Base-by-base conservation (phyloP, 169 alveolate species). In the Babesia caballi region DNA sequence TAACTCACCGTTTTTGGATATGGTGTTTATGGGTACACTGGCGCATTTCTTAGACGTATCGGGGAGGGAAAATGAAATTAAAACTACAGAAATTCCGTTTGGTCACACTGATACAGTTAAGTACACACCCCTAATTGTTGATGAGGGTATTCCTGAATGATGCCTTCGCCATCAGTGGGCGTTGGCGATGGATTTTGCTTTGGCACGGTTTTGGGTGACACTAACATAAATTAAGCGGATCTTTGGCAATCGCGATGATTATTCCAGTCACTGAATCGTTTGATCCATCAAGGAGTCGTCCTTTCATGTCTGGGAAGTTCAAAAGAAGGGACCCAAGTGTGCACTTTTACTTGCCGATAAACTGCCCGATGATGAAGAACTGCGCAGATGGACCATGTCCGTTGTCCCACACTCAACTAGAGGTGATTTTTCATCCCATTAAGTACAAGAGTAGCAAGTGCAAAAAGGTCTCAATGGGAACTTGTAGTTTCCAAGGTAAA, bases 341-440 rank as follows among this genome's bases (percentile, higher is more conserved):
- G 52, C 87, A 89, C 44, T 91, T 91, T 51, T 91, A 91, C 59
- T 42, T 91, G 21, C 95, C 95, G 14, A 86, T 91, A 23, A 94
- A 91, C 63, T 91, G 95, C 53, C 94, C 94, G 35, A 81, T 66
- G 36, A 85, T 83, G 81, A 78, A 78, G 70, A 78, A 82, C 42
- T 91, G 95, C 69, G 66, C 83, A 23, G 89, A 86, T 61, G 93
- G 93, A 21, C 67, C 61, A 25, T 91, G 95, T 46, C 94, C 94
- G 5, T 59, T 91, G 44, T 88, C 94, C 3, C 95, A 91, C 78
- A 89, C 93, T 21, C 85, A 85, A 60, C 85, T 91, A 3, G 95
- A 91, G 56, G 85, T 88, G 42, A 91, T 91, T 35, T 91, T 91
- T 61, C 95, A 91, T 53, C 95, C 95, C 7, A 86, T 89, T 28